Conservation (phyloP, 139 green algal genomes). For the Nannochloris sp. region DNA sequence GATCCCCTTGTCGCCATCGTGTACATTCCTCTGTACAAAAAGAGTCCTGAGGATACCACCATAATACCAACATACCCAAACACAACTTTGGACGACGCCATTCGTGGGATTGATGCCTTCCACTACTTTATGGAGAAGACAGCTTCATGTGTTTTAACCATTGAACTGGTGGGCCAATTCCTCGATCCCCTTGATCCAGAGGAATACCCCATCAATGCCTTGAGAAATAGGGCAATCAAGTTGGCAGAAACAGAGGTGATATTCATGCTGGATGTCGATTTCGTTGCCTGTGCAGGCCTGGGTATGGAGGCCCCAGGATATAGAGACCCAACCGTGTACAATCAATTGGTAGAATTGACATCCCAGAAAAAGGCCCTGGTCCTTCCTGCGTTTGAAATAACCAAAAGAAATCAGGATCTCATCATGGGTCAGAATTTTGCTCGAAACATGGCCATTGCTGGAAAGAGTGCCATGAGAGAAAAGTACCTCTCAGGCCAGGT, state of each 20-base stretch:
- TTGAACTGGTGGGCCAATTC: conserved; percentile 8
- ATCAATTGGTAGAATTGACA: conserved; percentile 9
- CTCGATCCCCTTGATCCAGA: conserved; percentile 7
- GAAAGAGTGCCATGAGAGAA: conserved; percentile 3
- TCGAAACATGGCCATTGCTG: neutral
- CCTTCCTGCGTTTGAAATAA: conserved; percentile 12
- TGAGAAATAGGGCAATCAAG: conserved; percentile 8
- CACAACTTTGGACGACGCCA: conserved; percentile 7
- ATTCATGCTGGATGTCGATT: conserved; percentile 13
- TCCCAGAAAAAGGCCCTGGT: conserved; percentile 10
- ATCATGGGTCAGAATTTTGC: conserved; percentile 13
- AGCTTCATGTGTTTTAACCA: neutral
- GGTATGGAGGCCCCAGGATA: conserved; percentile 4
- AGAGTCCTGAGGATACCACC: neutral
- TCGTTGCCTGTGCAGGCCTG: neutral
- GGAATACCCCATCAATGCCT: conserved; percentile 12
- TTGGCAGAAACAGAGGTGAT: conserved; percentile 4
- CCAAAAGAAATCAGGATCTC: conserved; percentile 9
- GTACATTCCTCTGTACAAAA: conserved; percentile 6
- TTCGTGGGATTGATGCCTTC: conserved; percentile 5
- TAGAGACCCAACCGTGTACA: conserved; percentile 8
- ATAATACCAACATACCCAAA: conserved; percentile 8
- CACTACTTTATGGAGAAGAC: conserved; percentile 6
- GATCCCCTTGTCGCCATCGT: conserved; percentile 7
- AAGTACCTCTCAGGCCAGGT: conserved; percentile 1